Conservation (phyloP, 352 stramenopile species). For the Blastocystis hominis region DNA sequence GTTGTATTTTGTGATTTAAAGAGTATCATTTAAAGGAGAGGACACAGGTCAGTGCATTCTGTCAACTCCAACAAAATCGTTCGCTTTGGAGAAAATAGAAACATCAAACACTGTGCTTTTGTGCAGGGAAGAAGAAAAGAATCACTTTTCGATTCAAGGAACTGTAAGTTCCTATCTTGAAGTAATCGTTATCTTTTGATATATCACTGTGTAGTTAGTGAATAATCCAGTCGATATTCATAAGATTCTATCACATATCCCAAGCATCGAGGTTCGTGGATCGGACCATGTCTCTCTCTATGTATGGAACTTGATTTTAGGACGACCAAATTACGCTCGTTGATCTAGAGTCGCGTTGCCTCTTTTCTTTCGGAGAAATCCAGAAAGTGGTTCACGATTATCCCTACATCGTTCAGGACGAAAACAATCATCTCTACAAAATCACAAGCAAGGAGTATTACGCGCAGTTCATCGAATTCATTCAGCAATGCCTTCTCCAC, state of each 20-base stretch:
- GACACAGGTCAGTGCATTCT: neutral
- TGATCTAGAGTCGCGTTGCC: neutral
- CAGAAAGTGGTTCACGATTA: neutral
- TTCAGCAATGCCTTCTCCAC: constrained; percentile 37
- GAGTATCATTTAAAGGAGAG: constrained; percentile 36
- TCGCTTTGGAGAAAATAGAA: constrained; percentile 41
- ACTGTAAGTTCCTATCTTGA: neutral
- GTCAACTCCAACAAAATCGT: neutral
- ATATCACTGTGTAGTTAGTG: neutral
- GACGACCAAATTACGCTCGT: neutral
- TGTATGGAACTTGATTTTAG: neutral
- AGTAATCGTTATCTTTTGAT: neutral
- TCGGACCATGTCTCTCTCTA: neutral
- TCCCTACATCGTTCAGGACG: neutral
- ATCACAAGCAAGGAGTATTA: neutral
- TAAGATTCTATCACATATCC: constrained; percentile 15
- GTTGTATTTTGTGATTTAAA: neutral
- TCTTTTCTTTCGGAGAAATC: constrained; percentile 10
- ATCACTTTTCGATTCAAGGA: neutral
- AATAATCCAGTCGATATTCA: constrained; percentile 33
- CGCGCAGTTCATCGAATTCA: neutral
- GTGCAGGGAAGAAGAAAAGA: neutral
- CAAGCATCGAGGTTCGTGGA: neutral
- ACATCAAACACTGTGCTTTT: constrained; percentile 47
- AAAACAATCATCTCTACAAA: neutral